Base-by-base conservation (phyloP, 2,329 filamentous ascomycete genomes). In the Aureobasidium sp. region DNA sequence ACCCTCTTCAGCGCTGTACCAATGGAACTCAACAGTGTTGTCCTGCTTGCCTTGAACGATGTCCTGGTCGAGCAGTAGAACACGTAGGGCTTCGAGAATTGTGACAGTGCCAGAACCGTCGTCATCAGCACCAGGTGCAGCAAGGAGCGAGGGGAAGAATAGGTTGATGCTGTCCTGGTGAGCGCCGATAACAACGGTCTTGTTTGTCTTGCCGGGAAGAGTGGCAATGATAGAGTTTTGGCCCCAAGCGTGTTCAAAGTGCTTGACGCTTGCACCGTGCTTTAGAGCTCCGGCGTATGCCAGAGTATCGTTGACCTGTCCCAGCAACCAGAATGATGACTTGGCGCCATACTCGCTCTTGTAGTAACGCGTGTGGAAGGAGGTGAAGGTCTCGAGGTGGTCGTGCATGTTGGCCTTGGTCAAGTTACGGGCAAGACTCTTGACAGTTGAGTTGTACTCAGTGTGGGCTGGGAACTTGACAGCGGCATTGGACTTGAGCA, bases 91-190 rank as follows among this genome's bases (percentile, higher is more conserved):
- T 76, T 99, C 93, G 59, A 97, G 84, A 68, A 96, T 97, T 10
- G 93, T 97, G 23, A 97, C 91, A 1, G 91, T 68, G 8, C 67
- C 67, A 23, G 64, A 66, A 66, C 92, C 93, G 72, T 97, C 93
- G 68, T 97, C 93, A 68, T 97, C 94, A n/a, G 93, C 92, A 50
- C 93, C 93, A 0, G 93, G 93, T 6, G 93, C 92, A 15, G 89
- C 84, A 37, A 97, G 82, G 39, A 96, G 79, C 2, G 88, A 90
- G 0, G 92, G 93, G 13, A 96, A 76, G 78, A 91, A 96, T 50
- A 96, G 81, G 76, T 97, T 97, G 77, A 96, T 95, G 69, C 90
- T 95, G 75, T 97, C 93, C 74, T 96, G 92, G 74, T 97, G 92
- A 0, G 92, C 91, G 58, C 93, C 92, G 67, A 97, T 87, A 26